These are phyloP conservation scores for Colletotrichum abscissum DNA, from an alignment of 2,329 filamentous ascomycete species.

Conservation along the genomic window DNA sequence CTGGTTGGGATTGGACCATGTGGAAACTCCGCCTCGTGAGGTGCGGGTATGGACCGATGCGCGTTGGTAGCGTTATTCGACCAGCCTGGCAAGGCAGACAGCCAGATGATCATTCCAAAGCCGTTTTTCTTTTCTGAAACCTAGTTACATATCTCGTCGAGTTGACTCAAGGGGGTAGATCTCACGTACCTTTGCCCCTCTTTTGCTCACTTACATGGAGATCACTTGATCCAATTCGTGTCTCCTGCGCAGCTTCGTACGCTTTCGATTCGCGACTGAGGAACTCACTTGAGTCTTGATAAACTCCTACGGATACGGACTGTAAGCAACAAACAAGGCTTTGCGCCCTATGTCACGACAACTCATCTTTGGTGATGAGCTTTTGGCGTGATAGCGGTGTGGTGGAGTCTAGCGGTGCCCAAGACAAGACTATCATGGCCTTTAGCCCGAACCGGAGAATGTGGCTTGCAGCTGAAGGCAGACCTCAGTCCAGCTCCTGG, in stretches of 20 bases:
- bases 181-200: not conserved
- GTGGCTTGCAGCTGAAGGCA: slow-evolving; percentile 36
- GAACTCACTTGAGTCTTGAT: not conserved
- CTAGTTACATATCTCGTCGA: not conserved
- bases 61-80: slow-evolving; percentile 2
- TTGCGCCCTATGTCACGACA: not conserved
- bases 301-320: not conserved
- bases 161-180: not conserved
- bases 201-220: not conserved
- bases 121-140: not conserved
- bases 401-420: slow-evolving; percentile 30
- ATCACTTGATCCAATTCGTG: not conserved
- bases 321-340: not conserved
- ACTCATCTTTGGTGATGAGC: slow-evolving; percentile 11
- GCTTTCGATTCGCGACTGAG: not conserved
- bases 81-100: slow-evolving; percentile 27
- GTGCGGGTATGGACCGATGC: slow-evolving; percentile 17
- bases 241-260: not conserved
- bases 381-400: slow-evolving; percentile 23
- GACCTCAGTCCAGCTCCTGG: slow-evolving; percentile 23
- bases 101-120: not conserved
- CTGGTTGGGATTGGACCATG: slow-evolving; percentile 7
- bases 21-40: slow-evolving; percentile 21
- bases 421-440: slow-evolving; percentile 27
- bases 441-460: slow-evolving; percentile 30